Evolutionary conservation across 2,329 filamentous ascomycete species (phyloP), one percentile per base, ranked within the genome.

Genomic region (Exophiala sp.): DNA sequence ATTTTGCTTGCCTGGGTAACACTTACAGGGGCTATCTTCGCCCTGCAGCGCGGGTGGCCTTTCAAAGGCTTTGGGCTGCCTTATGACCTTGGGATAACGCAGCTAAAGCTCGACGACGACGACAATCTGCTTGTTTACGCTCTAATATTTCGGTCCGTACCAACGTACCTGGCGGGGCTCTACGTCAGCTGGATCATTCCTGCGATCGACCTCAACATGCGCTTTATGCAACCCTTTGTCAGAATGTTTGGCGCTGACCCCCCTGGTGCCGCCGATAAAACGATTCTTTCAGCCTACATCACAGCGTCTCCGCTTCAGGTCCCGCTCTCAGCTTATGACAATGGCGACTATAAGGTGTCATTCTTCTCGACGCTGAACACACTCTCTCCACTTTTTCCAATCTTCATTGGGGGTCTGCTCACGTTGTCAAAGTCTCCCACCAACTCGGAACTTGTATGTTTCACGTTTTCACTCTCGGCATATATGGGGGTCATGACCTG

Each of bases 151-250:
- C 50, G 50, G 2, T 52, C 50, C 2, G 50, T 24, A 8, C 50
- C 50, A n/a, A 42, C 45, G 12, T 52, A 52, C 20, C 29, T 52
- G 21, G 44, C 50, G 3, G 50, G 50, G 6, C n/a, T 52, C 16
- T 52, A 47, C 44, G 47, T 43, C 9, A 35, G 24, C 6, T 47
- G 42, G 16, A 41, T 52, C 16, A 24, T 52, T 38, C 36, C 41
- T n/a, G 47, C 42, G 50, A 36, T 52, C 14, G 50, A 52, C 29
- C 11, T 52, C 20, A 52, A 52, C 20, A 48, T 52, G 43, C 50
- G 50, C 11, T 52, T 52, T 35, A 52, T 52, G 50, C 50, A 52
- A 36, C 50, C 50, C 11, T 52, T 52, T 24, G 41, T 46, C 44
- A 52, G 47, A 36, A 52, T 52, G 50, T 52, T 52, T 35, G 50